phyloP scores from a whole-genome alignment of 129 eudicot genomes.

The Artemisia annua region DNA sequence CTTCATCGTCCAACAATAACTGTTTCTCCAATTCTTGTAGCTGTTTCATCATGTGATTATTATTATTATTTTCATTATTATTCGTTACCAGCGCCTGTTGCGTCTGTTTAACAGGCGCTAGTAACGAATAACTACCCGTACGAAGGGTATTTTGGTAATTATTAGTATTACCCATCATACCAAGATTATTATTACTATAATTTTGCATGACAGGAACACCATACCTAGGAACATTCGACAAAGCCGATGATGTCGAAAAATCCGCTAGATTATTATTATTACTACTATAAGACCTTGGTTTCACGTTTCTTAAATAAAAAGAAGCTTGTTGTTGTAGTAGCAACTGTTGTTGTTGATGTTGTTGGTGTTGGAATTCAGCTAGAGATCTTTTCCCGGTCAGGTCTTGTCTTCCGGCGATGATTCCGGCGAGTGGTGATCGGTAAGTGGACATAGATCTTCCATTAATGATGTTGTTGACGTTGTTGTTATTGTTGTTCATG shows the following conservation, averaged over 20 bases:
- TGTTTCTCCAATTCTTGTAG: slow-evolving; percentile 72
- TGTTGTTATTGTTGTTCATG: slow-evolving; percentile 15
- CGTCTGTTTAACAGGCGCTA: too few species aligned
- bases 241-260: slow-evolving; percentile 21
- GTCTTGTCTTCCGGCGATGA: slow-evolving; percentile 34
- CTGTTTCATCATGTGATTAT: slow-evolving; percentile 54
- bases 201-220: slow-evolving; percentile 37
- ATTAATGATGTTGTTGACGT: slow-evolving; percentile 18
- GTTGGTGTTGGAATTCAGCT: slow-evolving; percentile 45
- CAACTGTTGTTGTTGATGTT: slow-evolving; percentile 27
- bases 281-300: slow-evolving; percentile 15
- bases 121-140: not conserved
- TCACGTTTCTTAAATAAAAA: slow-evolving; percentile 45
- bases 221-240: slow-evolving; percentile 25
- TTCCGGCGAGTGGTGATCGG: slow-evolving; percentile 36
- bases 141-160: slow-evolving; percentile 20
- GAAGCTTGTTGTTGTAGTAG: slow-evolving; percentile 45
- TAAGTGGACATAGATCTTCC: slow-evolving; percentile 45
- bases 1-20: slow-evolving; percentile 67
- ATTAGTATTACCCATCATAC: slow-evolving; percentile 17
- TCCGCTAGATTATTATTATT: slow-evolving; percentile 23
- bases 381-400: slow-evolving; percentile 38
- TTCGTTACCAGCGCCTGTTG: not conserved
- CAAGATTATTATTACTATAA: not conserved
- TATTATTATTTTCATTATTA: slow-evolving; percentile 28